These are phyloP conservation scores for Arabidopsis lyrata DNA, from an alignment of 441 rosid genomes.

Conservation along the genomic window DNA sequence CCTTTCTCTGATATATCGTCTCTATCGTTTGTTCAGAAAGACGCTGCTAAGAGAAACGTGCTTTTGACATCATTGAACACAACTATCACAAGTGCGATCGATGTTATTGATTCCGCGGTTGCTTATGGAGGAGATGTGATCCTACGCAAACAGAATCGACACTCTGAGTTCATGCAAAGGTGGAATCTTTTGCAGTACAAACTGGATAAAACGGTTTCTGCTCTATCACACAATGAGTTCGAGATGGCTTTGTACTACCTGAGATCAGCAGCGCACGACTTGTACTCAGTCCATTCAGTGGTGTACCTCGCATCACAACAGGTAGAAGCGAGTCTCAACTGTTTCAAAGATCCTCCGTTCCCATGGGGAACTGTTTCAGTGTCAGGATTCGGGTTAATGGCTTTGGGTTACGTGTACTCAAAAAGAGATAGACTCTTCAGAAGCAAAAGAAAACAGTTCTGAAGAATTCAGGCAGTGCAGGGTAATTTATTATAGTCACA, in stretches of 20 bases:
- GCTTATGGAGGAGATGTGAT: constrained; percentile 87
- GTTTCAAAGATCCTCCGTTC: constrained; percentile 94
- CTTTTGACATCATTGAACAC: constrained; percentile 78
- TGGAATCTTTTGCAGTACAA: constrained; percentile 88
- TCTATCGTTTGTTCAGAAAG: constrained; percentile 89
- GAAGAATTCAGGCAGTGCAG: constrained; percentile 46
- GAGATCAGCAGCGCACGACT: constrained; percentile 85
- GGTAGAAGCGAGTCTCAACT: constrained; percentile 82
- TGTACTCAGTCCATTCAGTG: constrained; percentile 76
- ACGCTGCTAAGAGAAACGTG: constrained; percentile 85
- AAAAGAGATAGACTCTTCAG: constrained; percentile 72
- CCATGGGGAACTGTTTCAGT: constrained; percentile 76
- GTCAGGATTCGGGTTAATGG: constrained; percentile 61
- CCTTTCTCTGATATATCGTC: constrained; percentile 85
- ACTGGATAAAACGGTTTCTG: constrained; percentile 80
- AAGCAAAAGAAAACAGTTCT: constrained; percentile 94
- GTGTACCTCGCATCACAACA: constrained; percentile 83
- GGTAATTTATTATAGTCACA: constrained; percentile 4
- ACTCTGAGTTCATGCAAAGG: constrained; percentile 75
- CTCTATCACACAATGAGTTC: constrained; percentile 81
- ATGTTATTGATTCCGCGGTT: constrained; percentile 70
- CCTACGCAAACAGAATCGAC: constrained; percentile 65
- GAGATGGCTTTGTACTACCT: constrained; percentile 81
- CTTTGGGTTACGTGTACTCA: constrained; percentile 57
- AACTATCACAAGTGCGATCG: constrained; percentile 75